Evolutionary conservation across 2,329 filamentous ascomycete genomes (phyloP).

Genomic region (Periconia sp.): DNA sequence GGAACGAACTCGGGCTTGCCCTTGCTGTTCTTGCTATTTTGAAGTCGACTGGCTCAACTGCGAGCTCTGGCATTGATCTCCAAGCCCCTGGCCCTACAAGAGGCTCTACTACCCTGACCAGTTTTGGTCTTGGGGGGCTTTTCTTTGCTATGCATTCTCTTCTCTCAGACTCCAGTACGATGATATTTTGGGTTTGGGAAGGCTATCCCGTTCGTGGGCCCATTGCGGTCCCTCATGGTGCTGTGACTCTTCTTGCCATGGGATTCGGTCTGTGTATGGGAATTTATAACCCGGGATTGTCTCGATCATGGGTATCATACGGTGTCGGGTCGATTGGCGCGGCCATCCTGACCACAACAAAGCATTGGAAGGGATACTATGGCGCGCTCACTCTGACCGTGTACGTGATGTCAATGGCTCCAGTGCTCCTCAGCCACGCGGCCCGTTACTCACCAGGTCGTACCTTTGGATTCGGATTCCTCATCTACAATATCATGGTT

Average conservation of each 20-base stretch:
- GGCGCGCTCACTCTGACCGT: conserved; percentile 74
- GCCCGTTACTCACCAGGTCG: conserved; percentile 73
- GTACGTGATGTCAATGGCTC: conserved; percentile 80
- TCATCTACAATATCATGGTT: conserved; percentile 90
- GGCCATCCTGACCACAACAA: conserved; percentile 71
- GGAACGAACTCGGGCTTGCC: conserved; percentile 80
- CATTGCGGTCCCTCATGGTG: conserved; percentile 85
- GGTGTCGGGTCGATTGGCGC: conserved; percentile 79
- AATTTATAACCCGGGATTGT: conserved; percentile 69
- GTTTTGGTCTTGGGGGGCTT: conserved; percentile 77
- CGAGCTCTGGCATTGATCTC: conserved; percentile 48
- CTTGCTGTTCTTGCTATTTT: conserved; percentile 76
- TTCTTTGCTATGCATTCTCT: conserved; percentile 91
- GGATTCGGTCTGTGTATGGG: conserved; percentile 75
- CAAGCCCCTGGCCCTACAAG: conserved; percentile 58
- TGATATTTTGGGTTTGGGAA: conserved; percentile 99
- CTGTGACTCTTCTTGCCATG: conserved; percentile 85
- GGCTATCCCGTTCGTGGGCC: conserved; percentile 90
- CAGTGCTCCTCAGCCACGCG: conserved; percentile 74
- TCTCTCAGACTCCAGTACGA: conserved; percentile 94
- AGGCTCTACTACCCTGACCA: conserved; percentile 71
- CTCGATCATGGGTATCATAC: conserved; percentile 78
- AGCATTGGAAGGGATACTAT: conserved; percentile 87
- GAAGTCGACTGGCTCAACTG: conserved; percentile 70
- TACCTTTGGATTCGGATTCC: conserved; percentile 85